Base-by-base conservation (phyloP, 495 filamentous ascomycete species). In the Talaromyces nanjingensis region DNA sequence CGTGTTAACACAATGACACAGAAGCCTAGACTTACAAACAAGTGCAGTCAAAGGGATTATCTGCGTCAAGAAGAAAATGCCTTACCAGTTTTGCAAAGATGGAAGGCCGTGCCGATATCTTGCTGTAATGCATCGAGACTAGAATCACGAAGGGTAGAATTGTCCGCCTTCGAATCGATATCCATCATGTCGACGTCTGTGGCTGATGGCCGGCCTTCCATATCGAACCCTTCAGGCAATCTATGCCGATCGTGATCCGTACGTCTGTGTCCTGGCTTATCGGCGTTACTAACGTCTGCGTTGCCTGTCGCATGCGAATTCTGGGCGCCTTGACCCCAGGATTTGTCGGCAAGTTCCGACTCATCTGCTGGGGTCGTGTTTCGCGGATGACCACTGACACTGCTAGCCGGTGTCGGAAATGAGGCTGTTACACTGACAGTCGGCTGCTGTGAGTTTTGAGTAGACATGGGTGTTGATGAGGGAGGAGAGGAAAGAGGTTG, bases 61-160 rank as follows among this genome's bases (percentile, higher is more conserved):
- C 62, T 62, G 60, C 45, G 60, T 71, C 64, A 69, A 77, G 79
- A 75, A 72, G 58, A 66, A 59, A 37, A 59, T 24, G 56, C 56
- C 79, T 80, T 80, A 81, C 79, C 76, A 68, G 72, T 77, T 73
- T 79, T 81, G 74, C 77, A 80, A 65, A 81, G 74, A 76, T 79
- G 79, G 69, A 77, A 81, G 70, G 79, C 74, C 69, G 74, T 75
- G 56, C 74, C 73, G 55, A 81, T 73, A 54, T 80, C 71, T 63
- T 77, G 76, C 66, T 81, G 77, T 66, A 81, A 70, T 55, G 76
- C 77, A 59, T 79, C 79, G 60, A 81, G 61, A 59, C 73, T 73
- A 54, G 71, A 68, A 60, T 72, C 70, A 62, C 68, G 65, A 12
- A 27, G 20, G 1, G 45, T 22, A 16, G 49, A 55, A n/a, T 37